These are phyloP conservation scores for Lentinus brumalis DNA, from an alignment of 768 basidiomycete genomes.

Conservation along the genomic window DNA sequence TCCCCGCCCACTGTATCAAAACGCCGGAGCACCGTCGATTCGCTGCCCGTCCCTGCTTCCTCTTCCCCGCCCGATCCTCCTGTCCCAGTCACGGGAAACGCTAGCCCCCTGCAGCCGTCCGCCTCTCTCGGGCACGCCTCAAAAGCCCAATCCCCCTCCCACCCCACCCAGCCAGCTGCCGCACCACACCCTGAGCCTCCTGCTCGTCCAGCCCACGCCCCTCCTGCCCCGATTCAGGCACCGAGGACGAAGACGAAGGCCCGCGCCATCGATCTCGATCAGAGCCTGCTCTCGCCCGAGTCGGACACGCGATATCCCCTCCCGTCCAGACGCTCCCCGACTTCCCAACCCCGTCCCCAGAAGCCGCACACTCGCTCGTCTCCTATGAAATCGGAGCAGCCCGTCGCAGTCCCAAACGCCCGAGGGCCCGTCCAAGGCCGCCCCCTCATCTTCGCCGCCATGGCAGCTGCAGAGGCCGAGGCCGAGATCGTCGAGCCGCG, in stretches of 20 bases:
- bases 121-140: not conserved
- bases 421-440: constrained; percentile 40
- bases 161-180: not conserved
- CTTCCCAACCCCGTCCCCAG: not conserved
- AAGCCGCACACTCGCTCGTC: not conserved
- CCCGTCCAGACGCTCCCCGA: constrained; percentile 16
- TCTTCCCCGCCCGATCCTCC: not conserved
- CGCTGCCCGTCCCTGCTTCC: not conserved
- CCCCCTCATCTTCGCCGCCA: constrained; percentile 67
- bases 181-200: not conserved
- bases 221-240: not conserved
- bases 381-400: not conserved
- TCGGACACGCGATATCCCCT: constrained; percentile 19
- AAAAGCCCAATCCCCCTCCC: not conserved
- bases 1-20: not conserved
- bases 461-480: constrained; percentile 28
- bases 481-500: constrained; percentile 16
- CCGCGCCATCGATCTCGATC: constrained; percentile 16
- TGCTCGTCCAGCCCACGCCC: not conserved
- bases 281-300: constrained; percentile 15
- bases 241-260: constrained; percentile 7
- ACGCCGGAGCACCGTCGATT: not conserved
- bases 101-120: not conserved
- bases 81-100: not conserved
- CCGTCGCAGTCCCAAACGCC: not conserved